phyloP scores from a whole-genome alignment of 192 early-diverging fungal genomes.

The Phlyctochytrium bullatum region DNA sequence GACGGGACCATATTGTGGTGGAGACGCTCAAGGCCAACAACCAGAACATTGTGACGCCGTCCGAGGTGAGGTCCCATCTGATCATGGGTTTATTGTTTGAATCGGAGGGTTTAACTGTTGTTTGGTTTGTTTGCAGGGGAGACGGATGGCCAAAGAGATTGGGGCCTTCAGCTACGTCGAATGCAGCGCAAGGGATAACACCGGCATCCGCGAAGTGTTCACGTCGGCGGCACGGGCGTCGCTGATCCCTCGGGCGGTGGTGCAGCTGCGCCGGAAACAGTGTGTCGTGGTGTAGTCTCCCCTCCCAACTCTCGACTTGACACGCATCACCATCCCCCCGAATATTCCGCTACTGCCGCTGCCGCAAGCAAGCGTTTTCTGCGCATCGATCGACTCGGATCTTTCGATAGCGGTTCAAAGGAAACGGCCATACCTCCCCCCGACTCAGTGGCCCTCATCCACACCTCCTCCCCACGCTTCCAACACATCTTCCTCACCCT shows the following conservation, averaged over 20 bases:
- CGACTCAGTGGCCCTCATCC: no score
- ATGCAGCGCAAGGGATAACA: slow-evolving; percentile 81
- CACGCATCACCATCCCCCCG: no score
- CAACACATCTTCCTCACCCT: no score
- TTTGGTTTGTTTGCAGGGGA: slow-evolving; percentile 3
- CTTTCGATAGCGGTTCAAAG: no score
- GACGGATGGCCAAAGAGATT: slow-evolving; percentile 72
- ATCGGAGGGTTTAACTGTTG: neutral
- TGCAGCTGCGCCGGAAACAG: neutral
- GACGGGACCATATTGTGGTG: slow-evolving; percentile 64
- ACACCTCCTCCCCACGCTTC: no score
- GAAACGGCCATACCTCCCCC: no score
- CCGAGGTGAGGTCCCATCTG: slow-evolving; percentile 44
- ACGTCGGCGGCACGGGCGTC: neutral
- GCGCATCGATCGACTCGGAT: no score
- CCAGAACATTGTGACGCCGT: slow-evolving; percentile 58
- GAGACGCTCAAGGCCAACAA: slow-evolving; percentile 61
- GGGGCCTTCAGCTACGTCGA: slow-evolving; percentile 83
- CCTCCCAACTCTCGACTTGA: neutral
- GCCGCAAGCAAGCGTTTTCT: no score
- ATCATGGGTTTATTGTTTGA: neutral
- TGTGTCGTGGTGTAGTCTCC: neutral
- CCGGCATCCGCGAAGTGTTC: slow-evolving; percentile 46
- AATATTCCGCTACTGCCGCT: no score
- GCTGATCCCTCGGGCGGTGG: slow-evolving; percentile 2